phyloP scores from a whole-genome alignment of 176 grass and related monocot genomes.

The Metroxylon sagu region DNA sequence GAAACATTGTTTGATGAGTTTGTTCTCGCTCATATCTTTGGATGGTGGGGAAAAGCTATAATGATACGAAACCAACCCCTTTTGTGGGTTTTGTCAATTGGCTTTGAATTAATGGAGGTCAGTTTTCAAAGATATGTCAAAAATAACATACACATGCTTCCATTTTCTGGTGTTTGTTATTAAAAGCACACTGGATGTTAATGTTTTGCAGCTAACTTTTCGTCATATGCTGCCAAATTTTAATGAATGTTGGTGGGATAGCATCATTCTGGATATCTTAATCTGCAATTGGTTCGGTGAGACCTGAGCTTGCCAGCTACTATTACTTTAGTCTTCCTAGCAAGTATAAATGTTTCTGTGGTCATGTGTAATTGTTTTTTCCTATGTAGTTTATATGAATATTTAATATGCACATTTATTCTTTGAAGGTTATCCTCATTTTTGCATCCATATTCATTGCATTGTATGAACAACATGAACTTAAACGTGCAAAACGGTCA shows the following conservation, averaged over 20 bases:
- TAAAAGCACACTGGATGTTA: not conserved
- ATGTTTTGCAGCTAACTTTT: slow-evolving; percentile 78
- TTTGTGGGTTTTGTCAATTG: slow-evolving; percentile 94
- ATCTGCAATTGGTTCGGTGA: slow-evolving; percentile 99
- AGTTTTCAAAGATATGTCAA: not conserved
- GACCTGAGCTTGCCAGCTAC: slow-evolving; percentile 17
- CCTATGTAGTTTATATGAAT: too few relatives aligned
- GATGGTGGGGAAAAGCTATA: slow-evolving; percentile 99
- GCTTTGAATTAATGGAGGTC: slow-evolving; percentile 98
- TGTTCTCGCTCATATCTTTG: slow-evolving; percentile 94
- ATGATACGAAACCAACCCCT: slow-evolving; percentile 99
- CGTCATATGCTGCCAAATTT: slow-evolving; percentile 99
- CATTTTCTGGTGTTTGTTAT: not conserved
- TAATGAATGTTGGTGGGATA: slow-evolving; percentile 99
- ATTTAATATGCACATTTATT: too few relatives aligned
- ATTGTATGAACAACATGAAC: too few relatives aligned
- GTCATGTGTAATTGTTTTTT: too few relatives aligned
- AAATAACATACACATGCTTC: too few relatives aligned
- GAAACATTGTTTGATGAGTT: slow-evolving; percentile 99
- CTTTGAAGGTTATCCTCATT: too few relatives aligned
- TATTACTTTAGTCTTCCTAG: slow-evolving; percentile 7
- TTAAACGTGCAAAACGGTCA: too few relatives aligned
- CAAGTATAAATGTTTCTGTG: not conserved
- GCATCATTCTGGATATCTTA: slow-evolving; percentile 89
- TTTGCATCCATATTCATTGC: too few relatives aligned